Evolutionary conservation across 306 rosid genomes (phyloP), one percentile per base, ranked within the genome.

Genomic region (Dryas alaskensis): DNA sequence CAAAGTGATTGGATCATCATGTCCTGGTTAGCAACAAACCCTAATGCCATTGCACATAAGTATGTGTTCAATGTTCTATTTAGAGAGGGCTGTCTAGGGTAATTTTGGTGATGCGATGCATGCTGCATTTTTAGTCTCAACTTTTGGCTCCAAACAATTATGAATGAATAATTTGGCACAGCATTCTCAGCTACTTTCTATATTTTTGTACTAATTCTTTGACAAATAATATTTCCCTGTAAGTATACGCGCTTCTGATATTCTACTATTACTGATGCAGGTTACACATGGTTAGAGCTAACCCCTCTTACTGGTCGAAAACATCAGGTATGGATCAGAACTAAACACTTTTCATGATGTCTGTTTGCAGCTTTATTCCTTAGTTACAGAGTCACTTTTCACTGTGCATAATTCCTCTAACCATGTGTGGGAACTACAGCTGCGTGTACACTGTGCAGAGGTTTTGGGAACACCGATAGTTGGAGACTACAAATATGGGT

Each of bases 371-470:
- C 19, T 57, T 27, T 69, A 7, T 77, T 39, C 8, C 12, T 25
- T 48, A 17, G 43, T 68, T 50, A 64, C 67, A 55, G 69, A 55
- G 69, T 37, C 8, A 14, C 44, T 37, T 22, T 62, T 73, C 40
- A 12, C 59, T 40, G 63, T 51, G 39, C 17, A 10, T 60, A 64
- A 65, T 49, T 37, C 49, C 25, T 45, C 62, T 42, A 51, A 66
- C 46, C 50, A 19, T 9, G 10, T 58, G 17, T 47, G 47, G 58
- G 72, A 27, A 63, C 72, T 51, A 66, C 91, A 91, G 97, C 95
- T 91, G 72, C 97, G 98, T 9, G 95, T 89, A 45, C 98, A 94
- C 81, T 94, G 98, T 84, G 96, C 96, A 3, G 96, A 91, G 86
- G 90, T 87, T 80, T 74, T 94, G 77, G 92, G 96, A 73, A 89